These are phyloP conservation scores for Teunomyces atbi DNA, from an alignment of 805 yeast species.

Conservation along the genomic window DNA sequence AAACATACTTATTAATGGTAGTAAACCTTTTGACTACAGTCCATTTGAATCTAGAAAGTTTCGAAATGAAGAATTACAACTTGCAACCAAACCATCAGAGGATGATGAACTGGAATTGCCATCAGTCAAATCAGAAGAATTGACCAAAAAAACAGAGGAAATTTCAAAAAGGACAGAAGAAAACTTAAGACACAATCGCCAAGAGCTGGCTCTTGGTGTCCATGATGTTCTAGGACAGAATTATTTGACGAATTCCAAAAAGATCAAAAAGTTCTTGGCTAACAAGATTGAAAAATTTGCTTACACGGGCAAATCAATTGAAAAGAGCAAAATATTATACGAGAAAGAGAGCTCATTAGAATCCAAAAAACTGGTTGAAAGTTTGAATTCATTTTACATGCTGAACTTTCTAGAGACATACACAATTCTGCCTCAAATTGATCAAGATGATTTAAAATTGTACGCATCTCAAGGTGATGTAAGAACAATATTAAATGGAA, in stretches of 20 bases:
- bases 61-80: conserved; percentile 9
- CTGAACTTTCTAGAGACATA: not conserved
- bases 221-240: conserved; percentile 1
- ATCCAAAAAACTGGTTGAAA: not conserved
- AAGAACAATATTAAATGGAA: not conserved
- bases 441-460: not conserved
- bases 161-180: not conserved
- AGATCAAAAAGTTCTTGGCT: conserved; percentile 21
- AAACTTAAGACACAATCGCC: not conserved
- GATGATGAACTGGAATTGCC: not conserved
- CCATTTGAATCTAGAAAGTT: conserved; percentile 41
- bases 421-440: not conserved
- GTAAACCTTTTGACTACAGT: conserved; percentile 36
- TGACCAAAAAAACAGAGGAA: not conserved
- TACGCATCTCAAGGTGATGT: not conserved
- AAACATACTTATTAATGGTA: conserved; percentile 18
- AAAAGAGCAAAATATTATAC: not conserved
- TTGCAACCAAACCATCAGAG: not conserved
- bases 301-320: conserved; percentile 7
- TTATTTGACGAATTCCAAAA: conserved; percentile 16
- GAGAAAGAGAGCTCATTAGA: not conserved
- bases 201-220: not conserved
- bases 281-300: conserved; percentile 24
- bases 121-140: not conserved
- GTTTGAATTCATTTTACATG: not conserved